phyloP scores from a whole-genome alignment of 257 asterid species.

The Nemophila menziesii region DNA sequence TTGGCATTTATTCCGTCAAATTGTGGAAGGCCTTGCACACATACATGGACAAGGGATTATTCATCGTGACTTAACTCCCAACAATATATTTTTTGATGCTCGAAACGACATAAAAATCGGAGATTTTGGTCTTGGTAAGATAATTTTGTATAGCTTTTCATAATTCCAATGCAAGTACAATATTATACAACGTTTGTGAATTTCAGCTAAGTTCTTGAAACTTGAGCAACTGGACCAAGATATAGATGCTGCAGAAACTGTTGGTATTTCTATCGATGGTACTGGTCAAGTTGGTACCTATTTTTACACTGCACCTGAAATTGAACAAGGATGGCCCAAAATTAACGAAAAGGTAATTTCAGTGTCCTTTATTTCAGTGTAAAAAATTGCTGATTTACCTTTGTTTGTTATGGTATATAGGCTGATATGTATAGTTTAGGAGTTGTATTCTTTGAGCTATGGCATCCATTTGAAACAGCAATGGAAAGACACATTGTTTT shows the following conservation, averaged over 20 bases:
- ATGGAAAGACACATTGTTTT: slow-evolving; percentile 90
- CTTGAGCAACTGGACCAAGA: slow-evolving; percentile 95
- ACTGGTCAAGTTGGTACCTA: slow-evolving; percentile 96
- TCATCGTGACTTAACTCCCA: slow-evolving; percentile 97
- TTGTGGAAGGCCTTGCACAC: slow-evolving; percentile 93
- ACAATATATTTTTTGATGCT: slow-evolving; percentile 89
- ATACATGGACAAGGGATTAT: slow-evolving; percentile 96
- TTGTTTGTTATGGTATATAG: slow-evolving; percentile 27
- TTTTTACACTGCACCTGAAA: slow-evolving; percentile 96
- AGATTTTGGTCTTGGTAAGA: slow-evolving; percentile 98
- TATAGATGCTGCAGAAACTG: slow-evolving; percentile 51
- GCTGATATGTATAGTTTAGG: slow-evolving; percentile 97
- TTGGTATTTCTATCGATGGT: slow-evolving; percentile 76
- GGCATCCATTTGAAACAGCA: slow-evolving; percentile 96
- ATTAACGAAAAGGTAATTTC: slow-evolving; percentile 77
- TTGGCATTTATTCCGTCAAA: slow-evolving; percentile 92
- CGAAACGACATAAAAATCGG: slow-evolving; percentile 95
- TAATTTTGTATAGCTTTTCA: slow-evolving; percentile 8
- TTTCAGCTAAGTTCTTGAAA: slow-evolving; percentile 86
- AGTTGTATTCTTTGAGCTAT: slow-evolving; percentile 84
- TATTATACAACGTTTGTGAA: slow-evolving; percentile 5
- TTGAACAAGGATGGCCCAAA: slow-evolving; percentile 98
- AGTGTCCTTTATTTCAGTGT: not conserved
- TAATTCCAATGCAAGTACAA: not conserved
- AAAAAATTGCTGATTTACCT: slow-evolving; percentile 10